Conservation (phyloP, 1,139 yeast genomes). For the Taiozyma sp. region DNA sequence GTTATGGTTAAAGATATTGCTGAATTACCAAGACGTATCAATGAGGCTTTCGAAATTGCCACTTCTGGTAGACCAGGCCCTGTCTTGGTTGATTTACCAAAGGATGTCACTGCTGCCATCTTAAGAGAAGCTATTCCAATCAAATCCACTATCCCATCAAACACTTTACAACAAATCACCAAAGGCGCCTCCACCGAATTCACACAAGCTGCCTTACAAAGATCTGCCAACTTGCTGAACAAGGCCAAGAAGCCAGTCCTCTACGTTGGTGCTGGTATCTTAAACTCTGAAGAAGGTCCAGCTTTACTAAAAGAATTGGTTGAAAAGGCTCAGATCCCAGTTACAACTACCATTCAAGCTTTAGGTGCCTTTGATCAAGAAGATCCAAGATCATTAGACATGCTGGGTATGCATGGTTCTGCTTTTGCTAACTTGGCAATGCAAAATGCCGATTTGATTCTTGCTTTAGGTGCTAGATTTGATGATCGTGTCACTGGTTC, state of each 20-base stretch:
- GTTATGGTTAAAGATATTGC: constrained; percentile 96
- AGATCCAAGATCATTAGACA: constrained; percentile 86
- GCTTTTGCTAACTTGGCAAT: constrained; percentile 94
- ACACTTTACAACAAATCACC: constrained; percentile 69
- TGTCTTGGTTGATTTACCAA: constrained; percentile 93
- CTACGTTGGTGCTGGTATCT: constrained; percentile 89
- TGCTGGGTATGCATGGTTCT: constrained; percentile 98
- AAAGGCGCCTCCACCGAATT: constrained; percentile 70
- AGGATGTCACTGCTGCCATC: constrained; percentile 93
- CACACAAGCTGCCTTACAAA: constrained; percentile 67
- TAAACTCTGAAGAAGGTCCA: constrained; percentile 82
- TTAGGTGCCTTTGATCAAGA: constrained; percentile 92
- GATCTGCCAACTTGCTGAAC: constrained; percentile 77
- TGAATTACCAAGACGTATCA: constrained; percentile 91
- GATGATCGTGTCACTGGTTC: constrained; percentile 97
- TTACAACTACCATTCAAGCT: constrained; percentile 91
- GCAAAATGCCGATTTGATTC: constrained; percentile 87
- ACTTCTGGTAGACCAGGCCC: constrained; percentile 98
- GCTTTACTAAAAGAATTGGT: constrained; percentile 73
- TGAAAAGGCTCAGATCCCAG: constrained; percentile 90
- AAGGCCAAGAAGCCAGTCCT: constrained; percentile 83
- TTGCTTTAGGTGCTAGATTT: constrained; percentile 95
- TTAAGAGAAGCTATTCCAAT: constrained; percentile 86
- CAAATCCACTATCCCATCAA: constrained; percentile 78
- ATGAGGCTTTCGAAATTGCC: constrained; percentile 97